phyloP scores from a whole-genome alignment of 192 early-diverging fungal genomes.

The Linnemannia exigua region DNA sequence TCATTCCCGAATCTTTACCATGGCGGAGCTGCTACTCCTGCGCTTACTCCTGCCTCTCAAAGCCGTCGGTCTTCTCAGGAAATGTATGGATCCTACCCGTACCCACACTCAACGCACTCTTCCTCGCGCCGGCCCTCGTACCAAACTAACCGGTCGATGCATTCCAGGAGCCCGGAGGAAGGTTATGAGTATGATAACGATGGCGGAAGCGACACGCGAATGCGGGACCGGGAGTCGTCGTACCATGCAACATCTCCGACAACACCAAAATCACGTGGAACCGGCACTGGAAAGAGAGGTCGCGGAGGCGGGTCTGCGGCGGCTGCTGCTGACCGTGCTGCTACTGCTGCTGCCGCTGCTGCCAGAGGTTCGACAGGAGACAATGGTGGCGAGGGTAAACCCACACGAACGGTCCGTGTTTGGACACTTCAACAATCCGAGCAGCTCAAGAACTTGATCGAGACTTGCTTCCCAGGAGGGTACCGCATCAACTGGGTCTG shows the following conservation, averaged over 20 bases:
- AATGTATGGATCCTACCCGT: background rate
- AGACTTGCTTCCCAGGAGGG: conserved; percentile 50
- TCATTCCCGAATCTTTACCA: conserved; percentile 1
- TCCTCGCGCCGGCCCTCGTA: background rate
- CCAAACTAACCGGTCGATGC: background rate
- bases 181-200: background rate
- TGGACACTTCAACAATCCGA: conserved; percentile 52
- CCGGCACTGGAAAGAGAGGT: background rate
- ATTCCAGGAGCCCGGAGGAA: background rate
- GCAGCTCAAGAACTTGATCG: conserved; percentile 54
- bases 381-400: conserved; percentile 24
- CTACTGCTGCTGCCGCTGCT: conserved; percentile 1
- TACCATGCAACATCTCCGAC: conserved; percentile 9
- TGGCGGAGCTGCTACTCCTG: conserved; percentile 12
- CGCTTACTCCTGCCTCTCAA: conserved; percentile 18
- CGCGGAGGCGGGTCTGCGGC: background rate
- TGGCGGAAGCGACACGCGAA: background rate
- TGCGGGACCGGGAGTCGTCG: conserved; percentile 3
- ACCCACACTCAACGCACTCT: background rate
- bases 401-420: conserved; percentile 44
- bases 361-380: background rate
- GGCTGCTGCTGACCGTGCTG: background rate
- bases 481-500: conserved; percentile 58
- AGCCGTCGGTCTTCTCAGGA: conserved; percentile 36
- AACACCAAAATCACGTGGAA: conserved; percentile 9